A percentile compares a stretch with the other conserved stretches of the same genome.
Evolutionary conservation across 2,329 filamentous ascomycete genomes (phyloP).

Genomic region (Nothomitra cinnamomea): DNA sequence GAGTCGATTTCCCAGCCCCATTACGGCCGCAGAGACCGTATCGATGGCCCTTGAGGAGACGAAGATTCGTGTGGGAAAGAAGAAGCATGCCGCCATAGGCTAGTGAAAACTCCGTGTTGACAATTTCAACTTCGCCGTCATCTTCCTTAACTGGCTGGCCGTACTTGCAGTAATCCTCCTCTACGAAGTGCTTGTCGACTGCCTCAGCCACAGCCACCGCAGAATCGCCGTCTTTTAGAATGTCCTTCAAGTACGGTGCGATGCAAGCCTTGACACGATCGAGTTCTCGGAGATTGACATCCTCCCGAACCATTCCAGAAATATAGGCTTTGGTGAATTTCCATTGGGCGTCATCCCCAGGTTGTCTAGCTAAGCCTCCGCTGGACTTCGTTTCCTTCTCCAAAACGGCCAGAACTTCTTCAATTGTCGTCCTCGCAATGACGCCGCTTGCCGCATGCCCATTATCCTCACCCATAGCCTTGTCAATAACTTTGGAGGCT

Average conservation of each 20-base stretch:
- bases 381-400: slow-evolving; percentile 60
- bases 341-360: slow-evolving; percentile 45
- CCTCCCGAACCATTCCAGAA: slow-evolving; percentile 68
- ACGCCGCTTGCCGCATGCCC: slow-evolving; percentile 37
- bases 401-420: slow-evolving; percentile 59
- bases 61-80: slow-evolving; percentile 86
- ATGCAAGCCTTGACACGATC: slow-evolving; percentile 53
- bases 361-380: slow-evolving; percentile 42
- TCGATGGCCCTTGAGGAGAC: slow-evolving; percentile 86
- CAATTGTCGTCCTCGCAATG: slow-evolving; percentile 47
- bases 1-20: slow-evolving; percentile 94
- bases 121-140: slow-evolving; percentile 85
- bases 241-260: slow-evolving; percentile 54
- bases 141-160: slow-evolving; percentile 75
- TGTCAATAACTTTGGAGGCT: slow-evolving; percentile 73
- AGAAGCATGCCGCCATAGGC: slow-evolving; percentile 96
- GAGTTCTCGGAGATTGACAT: slow-evolving; percentile 68
- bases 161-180: slow-evolving; percentile 75
- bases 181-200: slow-evolving; percentile 61
- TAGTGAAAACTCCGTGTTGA: slow-evolving; percentile 93
- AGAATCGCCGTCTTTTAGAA: slow-evolving; percentile 48
- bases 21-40: slow-evolving; percentile 96
- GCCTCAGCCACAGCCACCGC: slow-evolving; percentile 55
- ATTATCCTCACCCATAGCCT: slow-evolving; percentile 67
- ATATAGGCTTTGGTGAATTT: slow-evolving; percentile 56